These are phyloP conservation scores for Malassezia obtusa DNA, from an alignment of 1,284 basidiomycete species.

Conservation along the genomic window DNA sequence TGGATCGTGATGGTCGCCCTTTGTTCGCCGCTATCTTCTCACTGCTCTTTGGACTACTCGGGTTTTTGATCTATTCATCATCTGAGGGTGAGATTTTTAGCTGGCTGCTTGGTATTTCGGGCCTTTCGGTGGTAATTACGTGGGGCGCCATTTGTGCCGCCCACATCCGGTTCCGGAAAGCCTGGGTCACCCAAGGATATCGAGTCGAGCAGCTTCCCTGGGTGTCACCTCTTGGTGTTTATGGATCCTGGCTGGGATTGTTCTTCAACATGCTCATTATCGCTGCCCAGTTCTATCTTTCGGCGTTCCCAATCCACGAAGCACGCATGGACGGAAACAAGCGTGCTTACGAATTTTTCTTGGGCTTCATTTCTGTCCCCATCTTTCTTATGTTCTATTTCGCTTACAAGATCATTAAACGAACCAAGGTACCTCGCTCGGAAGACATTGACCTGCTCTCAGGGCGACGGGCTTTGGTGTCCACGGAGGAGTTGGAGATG, in stretches of 20 bases:
- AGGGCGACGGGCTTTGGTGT: constrained; percentile 46
- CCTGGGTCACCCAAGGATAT: constrained; percentile 52
- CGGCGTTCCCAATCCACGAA: constrained; percentile 39
- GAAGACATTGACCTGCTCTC: constrained; percentile 54
- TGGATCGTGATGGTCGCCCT: constrained; percentile 54
- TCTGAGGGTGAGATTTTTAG: constrained; percentile 13
- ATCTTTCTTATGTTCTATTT: constrained; percentile 27
- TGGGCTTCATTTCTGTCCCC: constrained; percentile 49
- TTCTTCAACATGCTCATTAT: constrained; percentile 36
- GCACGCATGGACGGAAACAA: constrained; percentile 23
- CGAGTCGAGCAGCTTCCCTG: constrained; percentile 52
- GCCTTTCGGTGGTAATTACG: constrained; percentile 53
- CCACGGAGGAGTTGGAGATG: constrained; percentile 31
- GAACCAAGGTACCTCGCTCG: constrained; percentile 45
- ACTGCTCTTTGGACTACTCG: constrained; percentile 36
- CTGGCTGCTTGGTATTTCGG: constrained; percentile 53
- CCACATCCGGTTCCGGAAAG: constrained; percentile 48
- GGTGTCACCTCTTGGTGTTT: constrained; percentile 51
- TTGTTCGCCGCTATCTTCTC: constrained; percentile 48
- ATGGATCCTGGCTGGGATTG: constrained; percentile 50
- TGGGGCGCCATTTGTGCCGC: constrained; percentile 40
- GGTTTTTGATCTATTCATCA: constrained; percentile 33
- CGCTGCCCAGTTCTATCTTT: constrained; percentile 25
- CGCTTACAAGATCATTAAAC: constrained; percentile 29
- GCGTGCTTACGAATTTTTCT: constrained; percentile 51